Conservation (phyloP, 441 rosid species). For the Omphalea diandra region DNA sequence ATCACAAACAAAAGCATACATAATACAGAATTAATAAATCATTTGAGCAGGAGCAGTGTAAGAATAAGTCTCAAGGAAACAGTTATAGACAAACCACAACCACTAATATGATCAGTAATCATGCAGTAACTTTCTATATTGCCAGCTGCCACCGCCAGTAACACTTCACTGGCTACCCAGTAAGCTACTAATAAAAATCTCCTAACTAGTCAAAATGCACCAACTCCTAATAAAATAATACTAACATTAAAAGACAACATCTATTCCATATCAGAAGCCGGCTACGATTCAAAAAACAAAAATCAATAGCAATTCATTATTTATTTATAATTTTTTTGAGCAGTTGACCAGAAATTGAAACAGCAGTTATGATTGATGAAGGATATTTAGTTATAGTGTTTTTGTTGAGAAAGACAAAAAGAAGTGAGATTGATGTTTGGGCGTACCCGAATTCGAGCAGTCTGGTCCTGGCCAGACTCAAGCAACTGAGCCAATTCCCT, state of each 20-base stretch:
- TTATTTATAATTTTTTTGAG: too few species aligned
- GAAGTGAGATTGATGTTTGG: neutral
- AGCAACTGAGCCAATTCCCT: conserved; percentile 83
- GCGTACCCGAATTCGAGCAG: conserved; percentile 77
- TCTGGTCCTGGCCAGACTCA: conserved; percentile 75
- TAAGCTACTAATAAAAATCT: neutral
- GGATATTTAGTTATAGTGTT: too few species aligned
- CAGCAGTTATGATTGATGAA: neutral
- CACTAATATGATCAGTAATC: neutral
- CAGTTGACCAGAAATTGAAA: neutral
- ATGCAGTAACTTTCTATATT: neutral
- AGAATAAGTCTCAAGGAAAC: neutral
- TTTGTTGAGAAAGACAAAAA: neutral
- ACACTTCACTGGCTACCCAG: neutral
- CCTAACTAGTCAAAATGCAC: neutral
- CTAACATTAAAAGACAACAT: neutral
- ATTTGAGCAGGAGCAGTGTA: neutral
- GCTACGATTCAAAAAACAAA: neutral
- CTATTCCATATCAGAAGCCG: neutral
- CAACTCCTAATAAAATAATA: neutral
- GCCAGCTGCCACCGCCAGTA: neutral
- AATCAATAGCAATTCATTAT: neutral
- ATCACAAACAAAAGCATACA: neutral
- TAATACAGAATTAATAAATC: neutral
- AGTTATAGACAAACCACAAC: neutral